Percentiles rank a stretch among this genome's conserved stretches.
These are phyloP conservation scores for Malassezia sp. DNA, from an alignment of 1,284 basidiomycete species.

Conservation along the genomic window DNA sequence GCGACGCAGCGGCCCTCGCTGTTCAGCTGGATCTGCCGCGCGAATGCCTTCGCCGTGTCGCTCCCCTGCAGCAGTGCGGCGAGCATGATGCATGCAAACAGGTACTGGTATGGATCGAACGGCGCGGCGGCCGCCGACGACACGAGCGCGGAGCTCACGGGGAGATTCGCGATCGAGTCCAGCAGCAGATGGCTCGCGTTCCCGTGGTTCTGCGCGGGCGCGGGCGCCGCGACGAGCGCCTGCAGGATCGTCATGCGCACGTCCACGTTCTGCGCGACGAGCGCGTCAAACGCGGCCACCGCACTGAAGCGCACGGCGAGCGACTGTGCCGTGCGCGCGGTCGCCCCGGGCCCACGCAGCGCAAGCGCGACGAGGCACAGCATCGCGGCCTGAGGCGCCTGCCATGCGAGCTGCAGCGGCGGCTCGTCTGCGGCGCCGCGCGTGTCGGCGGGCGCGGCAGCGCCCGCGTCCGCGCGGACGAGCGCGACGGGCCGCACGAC, in stretches of 20 bases:
- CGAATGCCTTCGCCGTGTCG: slow-evolving; percentile 52
- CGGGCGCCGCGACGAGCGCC: slow-evolving; percentile 49
- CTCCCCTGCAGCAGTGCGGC: slow-evolving; percentile 52
- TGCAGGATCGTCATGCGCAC: slow-evolving; percentile 49
- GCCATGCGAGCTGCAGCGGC: slow-evolving; percentile 12
- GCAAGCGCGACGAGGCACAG: slow-evolving; percentile 12
- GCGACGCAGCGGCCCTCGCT: slow-evolving; percentile 29
- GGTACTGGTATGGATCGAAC: slow-evolving; percentile 51
- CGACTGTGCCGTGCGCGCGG: background rate
- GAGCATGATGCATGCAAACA: slow-evolving; percentile 43
- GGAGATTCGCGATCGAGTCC: slow-evolving; percentile 8
- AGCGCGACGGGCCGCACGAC: slow-evolving; percentile 27
- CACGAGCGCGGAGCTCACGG: slow-evolving; percentile 35
- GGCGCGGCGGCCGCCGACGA: slow-evolving; percentile 16
- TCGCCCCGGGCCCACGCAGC: slow-evolving; percentile 9
- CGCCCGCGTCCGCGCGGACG: slow-evolving; percentile 8
- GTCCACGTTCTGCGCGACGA: slow-evolving; percentile 47
- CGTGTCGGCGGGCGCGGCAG: no score
- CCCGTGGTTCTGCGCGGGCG: slow-evolving; percentile 13
- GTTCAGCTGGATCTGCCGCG: slow-evolving; percentile 49
- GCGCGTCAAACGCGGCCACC: slow-evolving; percentile 32
- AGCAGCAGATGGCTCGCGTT: slow-evolving; percentile 13
- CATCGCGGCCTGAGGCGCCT: slow-evolving; percentile 15
- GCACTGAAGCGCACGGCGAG: slow-evolving; percentile 30
- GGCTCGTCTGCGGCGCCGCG: background rate